phyloP scores from a whole-genome alignment of 1,284 basidiomycete species.

The Polyporus tsugae region DNA sequence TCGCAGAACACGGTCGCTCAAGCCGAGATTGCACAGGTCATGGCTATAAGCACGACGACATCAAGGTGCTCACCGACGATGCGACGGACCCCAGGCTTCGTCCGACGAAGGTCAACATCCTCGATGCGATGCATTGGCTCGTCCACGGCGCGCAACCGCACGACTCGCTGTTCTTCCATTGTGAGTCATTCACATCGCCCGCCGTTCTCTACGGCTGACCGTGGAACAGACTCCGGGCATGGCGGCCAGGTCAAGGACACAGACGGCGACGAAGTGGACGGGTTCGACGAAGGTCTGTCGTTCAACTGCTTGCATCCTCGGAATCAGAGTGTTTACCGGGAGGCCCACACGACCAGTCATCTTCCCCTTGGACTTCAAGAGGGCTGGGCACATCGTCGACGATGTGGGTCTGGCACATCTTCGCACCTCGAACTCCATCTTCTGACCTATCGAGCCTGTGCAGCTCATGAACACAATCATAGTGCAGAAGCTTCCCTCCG shows the following conservation, averaged over 20 bases:
- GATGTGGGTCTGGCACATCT: conserved; percentile 60
- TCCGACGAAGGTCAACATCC: conserved; percentile 83
- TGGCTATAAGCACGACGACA: conserved; percentile 74
- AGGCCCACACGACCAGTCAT: conserved; percentile 41
- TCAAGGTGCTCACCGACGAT: conserved; percentile 85
- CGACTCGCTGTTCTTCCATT: conserved; percentile 91
- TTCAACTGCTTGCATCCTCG: background rate
- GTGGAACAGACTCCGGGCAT: conserved; percentile 74
- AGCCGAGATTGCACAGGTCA: background rate
- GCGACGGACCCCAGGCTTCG: conserved; percentile 60
- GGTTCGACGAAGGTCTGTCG: conserved; percentile 65
- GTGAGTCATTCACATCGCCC: conserved; percentile 48
- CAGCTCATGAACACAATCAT: conserved; percentile 69
- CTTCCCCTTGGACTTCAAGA: conserved; percentile 81
- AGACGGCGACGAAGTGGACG: conserved; percentile 74
- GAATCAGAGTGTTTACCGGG: background rate
- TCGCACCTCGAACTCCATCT: conserved; percentile 11
- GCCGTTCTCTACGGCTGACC: background rate
- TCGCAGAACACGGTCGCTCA: background rate
- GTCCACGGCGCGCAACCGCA: conserved; percentile 76
- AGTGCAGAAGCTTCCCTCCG: conserved; percentile 65
- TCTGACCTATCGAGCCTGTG: background rate
- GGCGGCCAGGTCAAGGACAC: conserved; percentile 81
- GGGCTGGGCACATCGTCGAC: conserved; percentile 74
- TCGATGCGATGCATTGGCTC: conserved; percentile 91